Conservation (phyloP, 371 early-diverging fungal species). For the Parasitella parasitica region DNA sequence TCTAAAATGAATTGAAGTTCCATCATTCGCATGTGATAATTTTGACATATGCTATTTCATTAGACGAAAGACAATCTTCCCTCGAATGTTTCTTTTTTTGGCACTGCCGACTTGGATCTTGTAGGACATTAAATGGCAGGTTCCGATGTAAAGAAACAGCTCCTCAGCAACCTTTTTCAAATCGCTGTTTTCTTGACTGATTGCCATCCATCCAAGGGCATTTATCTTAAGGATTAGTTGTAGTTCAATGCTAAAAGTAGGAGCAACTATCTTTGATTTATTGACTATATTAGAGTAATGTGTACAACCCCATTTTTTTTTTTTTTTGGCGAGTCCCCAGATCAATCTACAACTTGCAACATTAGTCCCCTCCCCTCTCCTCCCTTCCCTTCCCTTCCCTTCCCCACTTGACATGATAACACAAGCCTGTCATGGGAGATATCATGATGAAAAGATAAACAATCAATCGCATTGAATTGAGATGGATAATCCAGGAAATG, state of each 20-base stretch:
- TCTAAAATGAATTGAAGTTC: not conserved
- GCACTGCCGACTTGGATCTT: not conserved
- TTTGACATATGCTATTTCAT: not conserved
- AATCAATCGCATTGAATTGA: too few relatives aligned
- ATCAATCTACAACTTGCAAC: not conserved
- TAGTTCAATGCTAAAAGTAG: too few relatives aligned
- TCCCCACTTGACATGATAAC: not conserved
- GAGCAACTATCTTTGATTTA: too few relatives aligned
- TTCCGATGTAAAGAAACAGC: not conserved
- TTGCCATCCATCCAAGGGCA: too few relatives aligned
- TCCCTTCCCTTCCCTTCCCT: too few relatives aligned
- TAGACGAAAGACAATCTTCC: not conserved
- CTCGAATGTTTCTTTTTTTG: not conserved
- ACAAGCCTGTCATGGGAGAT: not conserved
- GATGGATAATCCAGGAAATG: too few relatives aligned
- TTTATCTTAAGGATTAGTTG: too few relatives aligned
- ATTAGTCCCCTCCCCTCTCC: not conserved
- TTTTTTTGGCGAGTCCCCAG: not conserved
- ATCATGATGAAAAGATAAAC: not conserved
- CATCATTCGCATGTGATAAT: slow-evolving; percentile 4
- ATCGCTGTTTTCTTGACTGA: too few relatives aligned
- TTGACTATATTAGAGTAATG: not conserved
- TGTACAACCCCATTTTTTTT: not conserved
- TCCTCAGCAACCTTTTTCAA: too few relatives aligned
- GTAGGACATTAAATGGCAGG: not conserved